These are phyloP conservation scores for Teratosphaeria gauchensis DNA, from an alignment of 2,329 filamentous ascomycete genomes.

Conservation along the genomic window DNA sequence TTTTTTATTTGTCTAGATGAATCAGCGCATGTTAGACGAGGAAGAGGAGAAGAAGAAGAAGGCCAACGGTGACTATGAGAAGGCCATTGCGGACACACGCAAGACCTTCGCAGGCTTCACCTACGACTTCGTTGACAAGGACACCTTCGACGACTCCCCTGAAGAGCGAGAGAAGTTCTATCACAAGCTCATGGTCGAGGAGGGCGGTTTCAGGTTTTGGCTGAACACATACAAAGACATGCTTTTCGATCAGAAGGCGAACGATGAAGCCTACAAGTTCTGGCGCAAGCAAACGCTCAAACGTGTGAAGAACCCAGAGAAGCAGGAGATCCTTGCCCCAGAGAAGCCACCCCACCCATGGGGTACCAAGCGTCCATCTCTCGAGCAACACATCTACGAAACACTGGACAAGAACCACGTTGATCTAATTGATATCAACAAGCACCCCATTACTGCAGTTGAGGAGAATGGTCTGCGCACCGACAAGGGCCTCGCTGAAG, in stretches of 20 bases:
- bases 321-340: constrained; percentile 45
- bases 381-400: constrained; percentile 38
- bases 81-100: constrained; percentile 16
- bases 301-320: constrained; percentile 41
- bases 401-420: constrained; percentile 32
- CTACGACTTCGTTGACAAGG: constrained; percentile 44
- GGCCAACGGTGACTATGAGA: constrained; percentile 30
- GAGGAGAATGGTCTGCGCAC: constrained; percentile 32
- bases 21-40: constrained; percentile 33
- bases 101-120: constrained; percentile 46
- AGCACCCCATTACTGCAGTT: constrained; percentile 30
- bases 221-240: constrained; percentile 31
- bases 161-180: constrained; percentile 40
- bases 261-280: constrained; percentile 30
- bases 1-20: constrained; percentile 35
- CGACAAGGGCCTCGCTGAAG: constrained; percentile 32
- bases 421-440: constrained; percentile 32
- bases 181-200: constrained; percentile 11
- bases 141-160: constrained; percentile 38
- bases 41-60: constrained; percentile 42
- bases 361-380: constrained; percentile 33
- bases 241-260: constrained; percentile 27
- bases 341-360: constrained; percentile 44
- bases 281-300: constrained; percentile 31
- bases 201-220: constrained; percentile 35